phyloP scores from a whole-genome alignment of 176 grass and related monocot species.

The Elymus sibiricus region DNA sequence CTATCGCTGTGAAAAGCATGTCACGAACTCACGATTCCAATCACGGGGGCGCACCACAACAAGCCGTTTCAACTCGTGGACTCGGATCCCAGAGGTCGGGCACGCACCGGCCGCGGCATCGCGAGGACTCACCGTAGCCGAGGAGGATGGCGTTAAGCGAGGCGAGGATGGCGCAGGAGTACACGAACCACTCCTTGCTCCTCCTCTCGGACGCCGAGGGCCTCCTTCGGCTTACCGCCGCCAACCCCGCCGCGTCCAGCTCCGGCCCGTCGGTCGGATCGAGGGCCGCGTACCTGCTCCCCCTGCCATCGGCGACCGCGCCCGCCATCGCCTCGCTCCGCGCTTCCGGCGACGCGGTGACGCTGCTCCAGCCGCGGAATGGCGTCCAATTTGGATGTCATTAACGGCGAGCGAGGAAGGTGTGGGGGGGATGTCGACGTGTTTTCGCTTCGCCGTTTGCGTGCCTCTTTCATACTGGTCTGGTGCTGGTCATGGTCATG shows the following conservation, averaged over 20 bases:
- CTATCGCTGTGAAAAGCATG: neutral
- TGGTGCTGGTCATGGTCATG: neutral
- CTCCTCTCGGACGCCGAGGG: slow-evolving; percentile 19
- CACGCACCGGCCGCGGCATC: neutral
- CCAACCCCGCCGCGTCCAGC: neutral
- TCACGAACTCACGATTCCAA: neutral
- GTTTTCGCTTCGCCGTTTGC: slow-evolving; percentile 4
- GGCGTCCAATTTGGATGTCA: slow-evolving; percentile 18
- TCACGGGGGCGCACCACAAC: neutral
- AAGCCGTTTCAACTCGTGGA: neutral
- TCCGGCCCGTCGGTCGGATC: slow-evolving; percentile 30
- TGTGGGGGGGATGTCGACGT: slow-evolving; percentile 30
- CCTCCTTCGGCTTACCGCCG: neutral
- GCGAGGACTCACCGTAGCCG: slow-evolving; percentile 50
- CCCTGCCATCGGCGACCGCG: slow-evolving; percentile 11
- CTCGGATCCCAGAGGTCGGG: neutral
- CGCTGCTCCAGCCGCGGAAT: neutral
- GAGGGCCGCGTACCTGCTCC: slow-evolving; percentile 38
- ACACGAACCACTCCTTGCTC: slow-evolving; percentile 44
- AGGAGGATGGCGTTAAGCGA: slow-evolving; percentile 61
- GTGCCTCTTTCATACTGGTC: neutral
- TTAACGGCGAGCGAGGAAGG: slow-evolving; percentile 29
- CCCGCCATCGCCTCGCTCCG: slow-evolving; percentile 25
- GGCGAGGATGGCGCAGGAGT: slow-evolving; percentile 45
- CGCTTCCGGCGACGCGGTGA: neutral